A percentile compares a stretch with the other conserved stretches of the same genome.
Evolutionary conservation across 352 stramenopile genomes (phyloP).

Genomic region (Peronospora farinosa): DNA sequence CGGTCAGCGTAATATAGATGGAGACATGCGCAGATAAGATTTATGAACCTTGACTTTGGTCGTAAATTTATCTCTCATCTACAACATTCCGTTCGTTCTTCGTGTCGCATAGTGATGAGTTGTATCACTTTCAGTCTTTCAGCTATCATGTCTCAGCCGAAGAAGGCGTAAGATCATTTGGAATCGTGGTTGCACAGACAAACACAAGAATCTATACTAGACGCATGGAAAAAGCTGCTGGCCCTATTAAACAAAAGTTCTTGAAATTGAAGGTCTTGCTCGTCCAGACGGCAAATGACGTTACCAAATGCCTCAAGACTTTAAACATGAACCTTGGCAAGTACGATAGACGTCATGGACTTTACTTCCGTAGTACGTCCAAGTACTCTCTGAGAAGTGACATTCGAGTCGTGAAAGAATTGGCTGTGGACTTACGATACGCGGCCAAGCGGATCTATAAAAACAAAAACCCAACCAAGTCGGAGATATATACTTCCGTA

Average conservation of each 20-base stretch:
- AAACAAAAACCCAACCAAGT: slow-evolving; percentile 18
- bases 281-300: slow-evolving; percentile 15
- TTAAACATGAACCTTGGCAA: slow-evolving; percentile 21
- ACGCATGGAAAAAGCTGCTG: slow-evolving; percentile 14
- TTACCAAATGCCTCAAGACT: slow-evolving; percentile 16
- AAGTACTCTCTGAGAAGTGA: slow-evolving; percentile 27
- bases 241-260: slow-evolving; percentile 16
- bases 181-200: not conserved
- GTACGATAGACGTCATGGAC: slow-evolving; percentile 24
- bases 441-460: slow-evolving; percentile 23
- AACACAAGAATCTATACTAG: no score
- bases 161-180: not conserved
- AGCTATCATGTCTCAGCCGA: not conserved
- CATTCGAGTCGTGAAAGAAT: slow-evolving; percentile 26
- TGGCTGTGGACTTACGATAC: slow-evolving; percentile 16
- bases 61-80: not conserved
- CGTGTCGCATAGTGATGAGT: not conserved
- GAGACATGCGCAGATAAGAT: no score
- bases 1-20: no score
- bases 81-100: not conserved
- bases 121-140: slow-evolving; percentile 1
- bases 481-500: no score
- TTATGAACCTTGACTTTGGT: no score
- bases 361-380: slow-evolving; percentile 20
- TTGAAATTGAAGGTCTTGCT: slow-evolving; percentile 17